A percentile compares a stretch with the other conserved stretches of the same genome.
Evolutionary conservation across 805 yeast genomes (phyloP).

Genomic region (Kazachstania africana): DNA sequence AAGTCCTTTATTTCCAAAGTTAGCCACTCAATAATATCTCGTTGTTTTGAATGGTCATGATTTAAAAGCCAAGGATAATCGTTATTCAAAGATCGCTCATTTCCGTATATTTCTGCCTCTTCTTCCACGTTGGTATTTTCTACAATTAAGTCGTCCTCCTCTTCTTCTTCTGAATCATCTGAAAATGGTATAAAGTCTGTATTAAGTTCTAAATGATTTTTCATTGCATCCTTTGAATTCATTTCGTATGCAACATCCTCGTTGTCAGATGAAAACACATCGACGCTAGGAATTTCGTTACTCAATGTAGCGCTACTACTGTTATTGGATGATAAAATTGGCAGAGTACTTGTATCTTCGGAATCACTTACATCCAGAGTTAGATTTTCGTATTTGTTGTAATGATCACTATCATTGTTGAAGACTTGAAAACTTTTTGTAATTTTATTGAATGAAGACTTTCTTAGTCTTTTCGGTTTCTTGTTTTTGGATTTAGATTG

Average conservation of each 20-base stretch:
- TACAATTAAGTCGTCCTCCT: conserved; percentile 7
- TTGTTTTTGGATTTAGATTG: too few relatives aligned
- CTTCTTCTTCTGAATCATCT: conserved; percentile 20
- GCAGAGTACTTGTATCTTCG: conserved; percentile 1
- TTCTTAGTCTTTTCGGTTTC: conserved; percentile 16
- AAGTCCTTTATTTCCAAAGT: conserved; percentile 79
- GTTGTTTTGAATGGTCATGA: conserved; percentile 64
- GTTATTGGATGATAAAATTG: background rate
- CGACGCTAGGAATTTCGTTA: background rate
- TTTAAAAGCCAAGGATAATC: conserved; percentile 65
- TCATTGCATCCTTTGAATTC: background rate
- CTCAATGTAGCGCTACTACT: background rate
- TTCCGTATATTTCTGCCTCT: conserved; percentile 2
- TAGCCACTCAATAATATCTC: conserved; percentile 77
- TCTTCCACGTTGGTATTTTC: conserved; percentile 3
- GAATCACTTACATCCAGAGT: conserved; percentile 9
- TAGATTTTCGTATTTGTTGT: conserved; percentile 21
- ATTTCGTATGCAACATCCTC: background rate
- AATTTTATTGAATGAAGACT: conserved; percentile 22
- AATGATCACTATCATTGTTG: conserved; percentile 15
- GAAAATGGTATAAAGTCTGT: conserved; percentile 34
- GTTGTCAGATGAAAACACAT: background rate
- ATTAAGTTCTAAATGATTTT: conserved; percentile 26
- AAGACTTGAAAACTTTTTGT: conserved; percentile 22
- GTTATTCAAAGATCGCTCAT: conserved; percentile 5